Evolutionary conservation across 1,284 basidiomycete species (phyloP).

Genomic region (Xanthoconium separans): DNA sequence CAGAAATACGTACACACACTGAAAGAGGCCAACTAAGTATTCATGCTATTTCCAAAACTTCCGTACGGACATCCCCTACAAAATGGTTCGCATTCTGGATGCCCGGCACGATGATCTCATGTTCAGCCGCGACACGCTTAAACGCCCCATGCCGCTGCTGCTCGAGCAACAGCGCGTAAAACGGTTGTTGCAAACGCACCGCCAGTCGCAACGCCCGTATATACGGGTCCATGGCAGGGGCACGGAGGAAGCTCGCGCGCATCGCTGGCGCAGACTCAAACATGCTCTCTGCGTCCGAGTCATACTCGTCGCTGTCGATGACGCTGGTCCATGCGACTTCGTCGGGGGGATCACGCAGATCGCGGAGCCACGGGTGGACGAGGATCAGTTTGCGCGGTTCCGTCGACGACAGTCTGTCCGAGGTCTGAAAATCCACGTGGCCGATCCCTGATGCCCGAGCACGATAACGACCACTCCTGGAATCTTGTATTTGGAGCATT

Average conservation of each 20-base stretch:
- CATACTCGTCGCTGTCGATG: background rate
- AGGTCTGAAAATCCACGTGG: background rate
- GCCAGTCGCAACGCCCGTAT: background rate
- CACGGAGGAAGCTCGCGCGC: too few relatives aligned
- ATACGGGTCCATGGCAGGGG: background rate
- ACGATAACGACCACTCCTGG: background rate
- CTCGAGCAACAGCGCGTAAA: constrained; percentile 1
- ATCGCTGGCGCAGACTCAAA: background rate
- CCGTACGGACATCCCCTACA: background rate
- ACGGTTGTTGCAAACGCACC: background rate
- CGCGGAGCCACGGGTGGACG: background rate
- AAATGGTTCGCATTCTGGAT: background rate
- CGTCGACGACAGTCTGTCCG: background rate
- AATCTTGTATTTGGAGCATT: background rate
- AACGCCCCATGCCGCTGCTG: constrained; percentile 3
- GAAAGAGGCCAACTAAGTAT: background rate
- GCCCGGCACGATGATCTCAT: background rate
- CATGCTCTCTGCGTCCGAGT: background rate
- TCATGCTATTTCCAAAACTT: background rate
- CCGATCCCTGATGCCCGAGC: background rate
- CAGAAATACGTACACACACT: background rate
- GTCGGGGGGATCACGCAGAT: background rate
- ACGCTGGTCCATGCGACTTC: background rate
- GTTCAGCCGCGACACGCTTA: background rate
- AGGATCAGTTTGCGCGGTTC: background rate